Conservation (phyloP, 306 rosid genomes). For the Malus orientalis region DNA sequence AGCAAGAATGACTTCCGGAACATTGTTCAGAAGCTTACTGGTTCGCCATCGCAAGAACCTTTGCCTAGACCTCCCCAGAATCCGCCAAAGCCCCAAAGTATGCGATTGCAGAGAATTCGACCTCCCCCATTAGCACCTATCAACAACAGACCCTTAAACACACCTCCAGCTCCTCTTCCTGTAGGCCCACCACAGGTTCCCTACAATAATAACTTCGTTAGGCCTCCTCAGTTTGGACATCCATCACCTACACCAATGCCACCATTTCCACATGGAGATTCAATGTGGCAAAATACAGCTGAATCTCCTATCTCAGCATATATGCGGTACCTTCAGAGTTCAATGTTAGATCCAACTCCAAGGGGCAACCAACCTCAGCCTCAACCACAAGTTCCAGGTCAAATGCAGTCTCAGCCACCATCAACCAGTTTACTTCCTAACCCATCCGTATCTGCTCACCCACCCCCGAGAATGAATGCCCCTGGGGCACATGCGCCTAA, state of each 20-base stretch:
- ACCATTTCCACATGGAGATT: slow-evolving; percentile 40
- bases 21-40: slow-evolving; percentile 93
- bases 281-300: slow-evolving; percentile 48
- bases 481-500: slow-evolving; percentile 31
- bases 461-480: slow-evolving; percentile 49
- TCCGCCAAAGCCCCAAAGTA: slow-evolving; percentile 74
- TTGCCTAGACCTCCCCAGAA: slow-evolving; percentile 66
- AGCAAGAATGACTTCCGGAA: slow-evolving; percentile 90
- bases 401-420: slow-evolving; percentile 35
- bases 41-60: slow-evolving; percentile 83
- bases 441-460: slow-evolving; percentile 35
- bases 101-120: slow-evolving; percentile 76
- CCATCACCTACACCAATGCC: slow-evolving; percentile 41
- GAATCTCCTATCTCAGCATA: slow-evolving; percentile 92
- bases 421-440: slow-evolving; percentile 59
- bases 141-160: slow-evolving; percentile 43
- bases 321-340: slow-evolving; percentile 82
- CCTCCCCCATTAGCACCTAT: slow-evolving; percentile 87
- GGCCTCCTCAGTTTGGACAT: slow-evolving; percentile 60
- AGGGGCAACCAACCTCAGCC: slow-evolving; percentile 37
- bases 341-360: slow-evolving; percentile 57
- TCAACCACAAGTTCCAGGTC: slow-evolving; percentile 12
- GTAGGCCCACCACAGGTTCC: slow-evolving; percentile 46
- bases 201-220: slow-evolving; percentile 39
- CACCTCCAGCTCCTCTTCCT: slow-evolving; percentile 40